phyloP scores from a whole-genome alignment of 306 rosid genomes.

The Cyclanthera cordifolia region DNA sequence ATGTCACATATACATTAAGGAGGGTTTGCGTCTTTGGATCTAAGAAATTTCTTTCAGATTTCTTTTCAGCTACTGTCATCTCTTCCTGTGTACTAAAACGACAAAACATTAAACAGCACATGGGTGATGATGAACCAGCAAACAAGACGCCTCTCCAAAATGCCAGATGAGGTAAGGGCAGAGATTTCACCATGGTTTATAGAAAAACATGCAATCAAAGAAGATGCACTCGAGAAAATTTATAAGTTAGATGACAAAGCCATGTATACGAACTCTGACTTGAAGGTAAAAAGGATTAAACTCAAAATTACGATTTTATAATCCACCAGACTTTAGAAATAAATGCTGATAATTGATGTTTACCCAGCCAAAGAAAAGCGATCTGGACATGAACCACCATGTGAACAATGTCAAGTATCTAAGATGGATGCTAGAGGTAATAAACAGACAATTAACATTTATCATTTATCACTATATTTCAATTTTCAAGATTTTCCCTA shows the following conservation, averaged over 20 bases:
- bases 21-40: too few species aligned
- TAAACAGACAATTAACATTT: neutral
- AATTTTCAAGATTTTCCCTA: neutral
- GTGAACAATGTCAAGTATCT: slow-evolving; percentile 84
- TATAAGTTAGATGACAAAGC: slow-evolving; percentile 59
- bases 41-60: neutral
- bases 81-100: slow-evolving; percentile 14
- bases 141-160: slow-evolving; percentile 84
- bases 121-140: slow-evolving; percentile 96
- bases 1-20: too few species aligned
- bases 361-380: slow-evolving; percentile 68
- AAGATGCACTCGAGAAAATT: slow-evolving; percentile 52
- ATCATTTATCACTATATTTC: neutral
- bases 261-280: slow-evolving; percentile 43
- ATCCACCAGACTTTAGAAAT: neutral
- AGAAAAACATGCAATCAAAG: slow-evolving; percentile 61
- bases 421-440: slow-evolving; percentile 95
- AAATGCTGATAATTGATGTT: slow-evolving; percentile 16
- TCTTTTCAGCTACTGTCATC: neutral
- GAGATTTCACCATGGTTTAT: slow-evolving; percentile 86
- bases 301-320: neutral
- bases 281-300: slow-evolving; percentile 35
- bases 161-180: slow-evolving; percentile 78
- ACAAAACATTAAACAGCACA: slow-evolving; percentile 42
- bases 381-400: slow-evolving; percentile 90